A percentile compares a stretch with the other conserved stretches of the same genome.
Conservation (phyloP, 345 rosid genomes). For the Mallotus nudiflorus region DNA sequence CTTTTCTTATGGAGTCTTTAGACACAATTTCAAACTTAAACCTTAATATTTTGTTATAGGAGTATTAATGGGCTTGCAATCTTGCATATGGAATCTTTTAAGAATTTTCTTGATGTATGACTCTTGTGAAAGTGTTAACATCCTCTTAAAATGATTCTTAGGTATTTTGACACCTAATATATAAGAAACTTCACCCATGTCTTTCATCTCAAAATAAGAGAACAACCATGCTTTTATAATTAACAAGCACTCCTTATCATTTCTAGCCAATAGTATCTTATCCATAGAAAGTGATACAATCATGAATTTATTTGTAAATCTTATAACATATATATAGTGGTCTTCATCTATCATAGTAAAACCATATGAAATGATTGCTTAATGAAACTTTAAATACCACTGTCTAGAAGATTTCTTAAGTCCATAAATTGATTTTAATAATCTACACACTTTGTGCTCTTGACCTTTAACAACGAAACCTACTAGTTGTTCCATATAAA, state of each 20-base stretch:
- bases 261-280: neutral
- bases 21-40: neutral
- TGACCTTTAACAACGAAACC: neutral
- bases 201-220: neutral
- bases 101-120: conserved; percentile 7
- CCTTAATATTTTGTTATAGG: neutral
- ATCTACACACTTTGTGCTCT: neutral
- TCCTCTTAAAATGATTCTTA: neutral
- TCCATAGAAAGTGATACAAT: neutral
- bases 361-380: neutral
- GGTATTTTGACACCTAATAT: neutral
- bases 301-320: neutral
- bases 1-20: neutral
- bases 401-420: neutral
- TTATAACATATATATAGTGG: neutral
- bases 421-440: neutral
- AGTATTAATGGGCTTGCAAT: neutral
- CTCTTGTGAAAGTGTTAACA: conserved; percentile 7
- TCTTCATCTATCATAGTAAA: neutral
- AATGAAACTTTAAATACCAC: neutral
- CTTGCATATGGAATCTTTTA: neutral
- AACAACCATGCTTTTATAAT: neutral
- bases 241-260: neutral
- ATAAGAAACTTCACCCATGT: neutral
- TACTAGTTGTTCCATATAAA: neutral